Conservation (phyloP, 805 yeast genomes). For the Candida sanyiensis region DNA sequence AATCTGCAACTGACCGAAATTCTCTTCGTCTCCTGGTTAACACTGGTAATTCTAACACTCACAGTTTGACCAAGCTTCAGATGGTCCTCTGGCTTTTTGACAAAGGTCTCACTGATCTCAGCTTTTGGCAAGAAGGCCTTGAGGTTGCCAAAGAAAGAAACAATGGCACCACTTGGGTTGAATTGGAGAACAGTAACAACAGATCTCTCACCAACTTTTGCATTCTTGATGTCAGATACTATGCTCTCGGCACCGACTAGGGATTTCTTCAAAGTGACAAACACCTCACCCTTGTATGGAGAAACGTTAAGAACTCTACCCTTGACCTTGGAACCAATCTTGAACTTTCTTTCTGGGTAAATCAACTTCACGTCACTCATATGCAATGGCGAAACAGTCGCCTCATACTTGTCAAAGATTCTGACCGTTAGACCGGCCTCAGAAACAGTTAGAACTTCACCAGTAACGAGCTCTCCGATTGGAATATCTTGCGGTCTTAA, state of each 20-base stretch:
- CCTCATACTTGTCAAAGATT: conserved; percentile 63
- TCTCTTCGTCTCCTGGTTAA: conserved; percentile 47
- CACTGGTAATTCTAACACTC: conserved; percentile 54
- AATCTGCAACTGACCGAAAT: conserved; percentile 72
- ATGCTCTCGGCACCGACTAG: conserved; percentile 50
- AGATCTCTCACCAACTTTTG: conserved; percentile 49
- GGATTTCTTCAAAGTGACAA: conserved; percentile 77
- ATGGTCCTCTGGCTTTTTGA: conserved; percentile 69
- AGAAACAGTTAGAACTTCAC: conserved; percentile 47
- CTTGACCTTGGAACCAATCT: conserved; percentile 73
- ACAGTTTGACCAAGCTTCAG: conserved; percentile 83
- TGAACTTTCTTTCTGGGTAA: conserved; percentile 90
- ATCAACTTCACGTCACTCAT: conserved; percentile 78
- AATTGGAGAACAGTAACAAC: conserved; percentile 71
- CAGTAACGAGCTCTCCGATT: conserved; percentile 58
- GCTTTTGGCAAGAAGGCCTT: conserved; percentile 78
- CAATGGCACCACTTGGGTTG: conserved; percentile 71
- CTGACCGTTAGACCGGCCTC: conserved; percentile 65
- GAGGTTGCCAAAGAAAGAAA: conserved; percentile 74
- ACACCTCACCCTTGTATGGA: conserved; percentile 40
- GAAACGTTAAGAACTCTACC: conserved; percentile 61
- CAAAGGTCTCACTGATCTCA: conserved; percentile 88
- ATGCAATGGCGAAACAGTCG: conserved; percentile 66
- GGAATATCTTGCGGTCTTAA: conserved; percentile 69
- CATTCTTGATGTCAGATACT: conserved; percentile 43